Conservation (phyloP, 2,329 filamentous ascomycete species). For the Fusarium chuoi region DNA sequence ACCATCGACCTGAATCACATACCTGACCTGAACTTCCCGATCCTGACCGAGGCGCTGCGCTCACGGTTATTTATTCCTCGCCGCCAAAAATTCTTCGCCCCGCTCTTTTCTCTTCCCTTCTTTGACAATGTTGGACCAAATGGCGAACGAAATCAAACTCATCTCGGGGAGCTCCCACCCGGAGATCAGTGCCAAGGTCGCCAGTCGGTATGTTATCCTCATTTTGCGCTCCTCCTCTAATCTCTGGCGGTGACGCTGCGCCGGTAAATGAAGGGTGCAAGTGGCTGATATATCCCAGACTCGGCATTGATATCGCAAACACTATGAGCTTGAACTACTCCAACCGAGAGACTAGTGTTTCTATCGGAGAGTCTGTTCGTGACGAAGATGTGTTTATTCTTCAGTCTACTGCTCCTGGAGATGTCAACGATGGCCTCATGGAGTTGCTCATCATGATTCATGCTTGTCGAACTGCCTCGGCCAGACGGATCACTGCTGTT, state of each 20-base stretch:
- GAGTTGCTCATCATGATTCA: conserved; percentile 99
- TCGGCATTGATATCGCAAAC: conserved; percentile 81
- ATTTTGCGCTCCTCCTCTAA: not conserved
- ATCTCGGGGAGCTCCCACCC: conserved; percentile 62
- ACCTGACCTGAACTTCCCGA: conserved; percentile 20
- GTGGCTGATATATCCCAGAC: conserved; percentile 57
- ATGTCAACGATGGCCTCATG: conserved; percentile 98
- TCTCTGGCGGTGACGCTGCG: not conserved
- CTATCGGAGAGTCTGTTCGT: conserved; percentile 93
- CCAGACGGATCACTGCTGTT: conserved; percentile 92
- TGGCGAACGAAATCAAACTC: conserved; percentile 65
- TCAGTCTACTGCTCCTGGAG: conserved; percentile 92
- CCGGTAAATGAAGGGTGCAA: conserved; percentile 2
- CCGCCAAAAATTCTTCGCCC: conserved; percentile 44
- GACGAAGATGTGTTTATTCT: conserved; percentile 99
- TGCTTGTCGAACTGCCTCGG: conserved; percentile 76
- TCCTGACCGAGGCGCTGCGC: conserved; percentile 9
- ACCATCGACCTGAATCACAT: conserved; percentile 35
- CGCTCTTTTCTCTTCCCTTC: conserved; percentile 39
- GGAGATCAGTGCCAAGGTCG: conserved; percentile 58
- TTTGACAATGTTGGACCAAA: conserved; percentile 54
- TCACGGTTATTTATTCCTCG: conserved; percentile 41
- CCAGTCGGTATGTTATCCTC: conserved; percentile 53
- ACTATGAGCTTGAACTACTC: conserved; percentile 86
- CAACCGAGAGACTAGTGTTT: conserved; percentile 89